phyloP scores from a whole-genome alignment of 2,329 filamentous ascomycete genomes.

The Alternaria hordeiaustralica region DNA sequence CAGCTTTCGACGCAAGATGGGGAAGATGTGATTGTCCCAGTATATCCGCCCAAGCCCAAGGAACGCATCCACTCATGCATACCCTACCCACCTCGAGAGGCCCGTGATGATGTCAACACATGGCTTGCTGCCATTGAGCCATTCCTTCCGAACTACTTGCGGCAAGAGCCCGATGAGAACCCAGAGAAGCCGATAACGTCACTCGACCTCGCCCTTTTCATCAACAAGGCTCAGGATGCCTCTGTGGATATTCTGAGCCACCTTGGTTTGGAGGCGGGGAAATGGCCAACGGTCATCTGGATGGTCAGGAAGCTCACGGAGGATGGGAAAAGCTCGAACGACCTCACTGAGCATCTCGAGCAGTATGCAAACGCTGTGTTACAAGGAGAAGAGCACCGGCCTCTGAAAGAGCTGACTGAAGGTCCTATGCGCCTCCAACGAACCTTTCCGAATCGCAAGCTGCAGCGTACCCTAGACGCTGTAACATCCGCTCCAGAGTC shows the following conservation, averaged over 20 bases:
- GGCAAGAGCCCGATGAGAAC: constrained; percentile 11
- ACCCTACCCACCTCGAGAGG: constrained; percentile 26
- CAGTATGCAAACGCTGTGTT: constrained; percentile 24
- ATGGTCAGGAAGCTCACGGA: constrained; percentile 53
- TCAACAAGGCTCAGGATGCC: constrained; percentile 37
- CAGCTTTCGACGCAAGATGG: neutral
- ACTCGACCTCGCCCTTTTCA: constrained; percentile 32
- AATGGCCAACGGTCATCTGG: constrained; percentile 56
- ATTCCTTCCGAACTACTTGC: constrained; percentile 46
- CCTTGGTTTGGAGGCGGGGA: constrained; percentile 48
- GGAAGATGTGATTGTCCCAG: neutral
- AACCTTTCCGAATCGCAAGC: constrained; percentile 18
- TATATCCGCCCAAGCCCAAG: constrained; percentile 16
- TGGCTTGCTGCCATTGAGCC: constrained; percentile 48
- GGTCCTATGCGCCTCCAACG: constrained; percentile 26
- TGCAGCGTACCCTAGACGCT: constrained; percentile 29
- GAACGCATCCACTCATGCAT: constrained; percentile 22
- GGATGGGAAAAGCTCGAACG: constrained; percentile 23
- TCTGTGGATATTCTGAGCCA: constrained; percentile 50
- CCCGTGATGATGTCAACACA: constrained; percentile 34
- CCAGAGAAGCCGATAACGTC: constrained; percentile 28
- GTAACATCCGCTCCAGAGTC: constrained; percentile 36
- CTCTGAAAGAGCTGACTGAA: constrained; percentile 36
- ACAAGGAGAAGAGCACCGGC: constrained; percentile 15
- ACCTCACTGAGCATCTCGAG: constrained; percentile 19